Conservation (phyloP, 2,329 filamentous ascomycete species). For the Talaromyces atroroseus region DNA sequence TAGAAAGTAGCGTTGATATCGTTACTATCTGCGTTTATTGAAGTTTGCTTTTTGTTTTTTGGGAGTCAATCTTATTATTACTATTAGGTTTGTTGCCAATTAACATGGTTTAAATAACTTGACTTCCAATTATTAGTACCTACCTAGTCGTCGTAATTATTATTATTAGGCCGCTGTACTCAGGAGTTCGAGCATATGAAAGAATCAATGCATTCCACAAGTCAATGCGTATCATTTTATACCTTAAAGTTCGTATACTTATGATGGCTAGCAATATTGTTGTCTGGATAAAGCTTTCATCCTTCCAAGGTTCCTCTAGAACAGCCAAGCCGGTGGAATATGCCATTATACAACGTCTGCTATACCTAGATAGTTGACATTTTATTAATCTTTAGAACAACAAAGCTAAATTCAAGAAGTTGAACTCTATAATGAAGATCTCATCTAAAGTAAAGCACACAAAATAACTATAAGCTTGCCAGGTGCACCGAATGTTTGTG, state of each 20-base stretch:
- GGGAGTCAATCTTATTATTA: too few species aligned
- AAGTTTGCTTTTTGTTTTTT: too few species aligned
- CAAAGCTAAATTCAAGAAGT: not conserved
- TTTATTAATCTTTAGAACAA: not conserved
- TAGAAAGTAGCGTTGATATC: too few species aligned
- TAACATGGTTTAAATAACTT: too few species aligned
- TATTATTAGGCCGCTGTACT: too few species aligned
- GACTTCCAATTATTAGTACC: too few species aligned
- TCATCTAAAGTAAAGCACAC: conserved; percentile 45
- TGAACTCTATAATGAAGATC: conserved; percentile 27
- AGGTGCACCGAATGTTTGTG: conserved; percentile 9
- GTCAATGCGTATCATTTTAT: conserved; percentile 47
- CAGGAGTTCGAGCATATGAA: too few species aligned
- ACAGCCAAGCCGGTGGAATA: conserved; percentile 82
- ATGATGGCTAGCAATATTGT: conserved; percentile 75
- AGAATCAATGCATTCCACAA: conserved; percentile 7
- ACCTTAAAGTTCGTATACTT: conserved; percentile 19
- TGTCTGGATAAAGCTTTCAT: conserved; percentile 87
- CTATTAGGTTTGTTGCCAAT: too few species aligned
- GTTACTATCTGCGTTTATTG: too few species aligned
- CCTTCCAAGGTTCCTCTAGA: conserved; percentile 89
- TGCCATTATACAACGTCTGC: conserved; percentile 57
- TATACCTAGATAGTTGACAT: conserved; percentile 2
- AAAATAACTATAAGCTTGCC: conserved; percentile 41
- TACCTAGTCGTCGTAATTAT: too few species aligned